A percentile compares a stretch with the other conserved stretches of the same genome.
phyloP scores from a whole-genome alignment of 2,329 filamentous ascomycete genomes.

The Ceratocystis destructans region DNA sequence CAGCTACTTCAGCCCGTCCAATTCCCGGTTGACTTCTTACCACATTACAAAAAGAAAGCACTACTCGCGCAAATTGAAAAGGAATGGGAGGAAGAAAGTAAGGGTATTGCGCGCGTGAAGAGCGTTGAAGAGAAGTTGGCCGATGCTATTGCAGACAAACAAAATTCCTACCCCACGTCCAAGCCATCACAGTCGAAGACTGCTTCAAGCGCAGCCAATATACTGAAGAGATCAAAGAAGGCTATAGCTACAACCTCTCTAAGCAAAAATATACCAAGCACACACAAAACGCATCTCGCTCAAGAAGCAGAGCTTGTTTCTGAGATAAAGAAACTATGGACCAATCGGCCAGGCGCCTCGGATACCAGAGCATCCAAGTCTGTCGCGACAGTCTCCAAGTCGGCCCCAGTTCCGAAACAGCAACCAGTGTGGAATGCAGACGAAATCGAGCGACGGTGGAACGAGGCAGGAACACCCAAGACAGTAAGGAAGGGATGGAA shows the following conservation, averaged over 20 bases:
- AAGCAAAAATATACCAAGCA: neutral
- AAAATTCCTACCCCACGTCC: neutral
- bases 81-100: constrained; percentile 3
- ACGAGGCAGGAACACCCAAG: neutral
- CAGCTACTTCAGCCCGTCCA: constrained; percentile 10
- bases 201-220: neutral
- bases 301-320: neutral
- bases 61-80: constrained; percentile 11
- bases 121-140: neutral
- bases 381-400: neutral
- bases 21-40: constrained; percentile 14
- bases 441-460: neutral
- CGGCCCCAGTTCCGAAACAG: neutral
- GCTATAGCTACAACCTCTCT: neutral
- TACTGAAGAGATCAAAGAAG: neutral
- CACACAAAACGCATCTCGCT: neutral
- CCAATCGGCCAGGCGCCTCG: neutral
- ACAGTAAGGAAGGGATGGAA: neutral
- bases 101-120: neutral
- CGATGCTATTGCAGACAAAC: neutral
- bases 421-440: neutral
- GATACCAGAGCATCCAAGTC: neutral
- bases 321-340: neutral
- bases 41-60: constrained; percentile 14
- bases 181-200: neutral